Evolutionary conservation across 805 yeast genomes (phyloP).

Genomic region (Nakazawaea molendinolei): DNA sequence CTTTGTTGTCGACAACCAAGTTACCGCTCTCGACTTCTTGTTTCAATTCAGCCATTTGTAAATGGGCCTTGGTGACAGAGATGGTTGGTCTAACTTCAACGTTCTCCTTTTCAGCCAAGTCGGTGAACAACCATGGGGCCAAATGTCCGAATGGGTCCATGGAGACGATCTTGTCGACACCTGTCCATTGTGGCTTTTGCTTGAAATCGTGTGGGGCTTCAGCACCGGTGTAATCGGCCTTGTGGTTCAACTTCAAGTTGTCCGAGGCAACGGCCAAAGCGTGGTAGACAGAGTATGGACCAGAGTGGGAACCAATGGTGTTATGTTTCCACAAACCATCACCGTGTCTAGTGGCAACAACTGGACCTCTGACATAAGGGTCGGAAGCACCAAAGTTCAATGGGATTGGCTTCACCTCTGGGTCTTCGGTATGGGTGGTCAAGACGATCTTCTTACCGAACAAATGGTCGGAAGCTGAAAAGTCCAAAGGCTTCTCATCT

Average conservation of each 20-base stretch:
- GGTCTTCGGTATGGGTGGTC: conserved; percentile 49
- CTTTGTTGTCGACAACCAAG: conserved; percentile 49
- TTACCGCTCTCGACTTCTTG: conserved; percentile 49
- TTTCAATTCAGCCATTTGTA: conserved; percentile 52
- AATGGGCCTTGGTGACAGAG: conserved; percentile 60
- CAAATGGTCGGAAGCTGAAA: conserved; percentile 16
- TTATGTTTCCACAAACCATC: conserved; percentile 48
- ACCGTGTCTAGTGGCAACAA: conserved; percentile 45
- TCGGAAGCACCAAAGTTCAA: conserved; percentile 48
- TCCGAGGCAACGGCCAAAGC: conserved; percentile 59
- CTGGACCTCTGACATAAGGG: conserved; percentile 46
- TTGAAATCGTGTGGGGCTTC: conserved; percentile 53
- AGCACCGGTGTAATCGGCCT: conserved; percentile 56
- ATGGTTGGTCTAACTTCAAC: conserved; percentile 60
- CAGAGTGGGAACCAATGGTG: conserved; percentile 60
- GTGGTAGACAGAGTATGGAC: conserved; percentile 58
- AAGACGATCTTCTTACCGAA: conserved; percentile 31
- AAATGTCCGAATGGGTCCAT: conserved; percentile 64
- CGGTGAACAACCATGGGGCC: conserved; percentile 52
- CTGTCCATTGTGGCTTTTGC: conserved; percentile 52
- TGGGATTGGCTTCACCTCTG: conserved; percentile 40
- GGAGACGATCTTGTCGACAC: conserved; percentile 49
- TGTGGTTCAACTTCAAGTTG: conserved; percentile 44
- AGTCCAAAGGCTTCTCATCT: conserved; percentile 16
- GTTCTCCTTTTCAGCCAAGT: conserved; percentile 34